Conservation (phyloP, 169 alveolate genomes). For the Theileria orientalis region DNA sequence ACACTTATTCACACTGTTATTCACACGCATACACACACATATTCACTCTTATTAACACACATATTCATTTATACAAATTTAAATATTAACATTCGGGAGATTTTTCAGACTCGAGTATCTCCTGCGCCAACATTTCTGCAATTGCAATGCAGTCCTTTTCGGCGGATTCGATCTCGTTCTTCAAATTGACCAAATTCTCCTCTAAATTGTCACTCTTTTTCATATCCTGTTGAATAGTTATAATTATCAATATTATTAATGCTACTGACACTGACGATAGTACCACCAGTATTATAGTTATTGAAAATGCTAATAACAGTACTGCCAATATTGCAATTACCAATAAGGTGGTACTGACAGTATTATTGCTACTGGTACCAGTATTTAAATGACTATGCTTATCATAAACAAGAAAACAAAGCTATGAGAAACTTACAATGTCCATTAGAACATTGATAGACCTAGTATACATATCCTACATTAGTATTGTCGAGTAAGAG, state of each 20-base stretch:
- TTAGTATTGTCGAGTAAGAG: constrained; percentile 1
- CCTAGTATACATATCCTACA: constrained; percentile 27
- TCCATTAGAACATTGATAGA: constrained; percentile 31
- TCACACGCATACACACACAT: too few species aligned
- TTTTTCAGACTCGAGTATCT: constrained; percentile 13
- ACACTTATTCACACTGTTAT: too few species aligned
- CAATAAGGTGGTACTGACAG: too few species aligned
- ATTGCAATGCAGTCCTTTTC: constrained; percentile 61
- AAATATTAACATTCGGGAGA: not conserved
- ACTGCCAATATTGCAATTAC: too few species aligned
- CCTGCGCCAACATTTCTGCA: constrained; percentile 22
- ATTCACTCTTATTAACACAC: too few species aligned
- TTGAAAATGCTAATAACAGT: too few species aligned
- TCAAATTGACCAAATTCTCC: constrained; percentile 19
- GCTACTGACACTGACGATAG: too few species aligned
- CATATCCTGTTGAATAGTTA: constrained; percentile 38
- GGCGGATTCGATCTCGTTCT: constrained; percentile 39
- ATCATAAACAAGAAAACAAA: not conserved
- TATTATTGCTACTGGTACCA: too few species aligned
- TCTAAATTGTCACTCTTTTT: constrained; percentile 36
- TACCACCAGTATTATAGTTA: too few species aligned
- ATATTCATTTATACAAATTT: not conserved
- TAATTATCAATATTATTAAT: not conserved
- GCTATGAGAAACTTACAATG: not conserved
- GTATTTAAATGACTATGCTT: too few species aligned